These are phyloP conservation scores for Diaporthe aspalathi DNA, from an alignment of 2,329 filamentous ascomycete species.

Conservation along the genomic window DNA sequence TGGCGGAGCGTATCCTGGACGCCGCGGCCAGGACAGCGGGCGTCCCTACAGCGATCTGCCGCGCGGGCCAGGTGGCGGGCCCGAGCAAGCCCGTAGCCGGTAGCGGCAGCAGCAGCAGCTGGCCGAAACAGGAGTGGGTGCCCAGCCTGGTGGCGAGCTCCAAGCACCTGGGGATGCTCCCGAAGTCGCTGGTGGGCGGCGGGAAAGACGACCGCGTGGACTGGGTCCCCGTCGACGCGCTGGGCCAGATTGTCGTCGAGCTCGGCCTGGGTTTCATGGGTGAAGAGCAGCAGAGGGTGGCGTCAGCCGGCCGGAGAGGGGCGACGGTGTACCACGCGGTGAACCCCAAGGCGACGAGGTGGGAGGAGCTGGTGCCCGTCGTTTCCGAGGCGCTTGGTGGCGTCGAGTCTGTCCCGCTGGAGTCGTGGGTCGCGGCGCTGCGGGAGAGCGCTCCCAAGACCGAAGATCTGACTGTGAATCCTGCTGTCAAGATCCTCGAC, in stretches of 20 bases:
- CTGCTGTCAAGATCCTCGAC: constrained; percentile 37
- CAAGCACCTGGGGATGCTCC: no score
- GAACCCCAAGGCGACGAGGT: constrained; percentile 56
- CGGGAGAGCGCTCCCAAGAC: constrained; percentile 53
- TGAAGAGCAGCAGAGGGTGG: constrained; percentile 36
- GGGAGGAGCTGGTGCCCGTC: constrained; percentile 54
- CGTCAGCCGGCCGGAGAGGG: constrained; percentile 46
- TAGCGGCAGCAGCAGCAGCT: no score
- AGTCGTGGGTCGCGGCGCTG: constrained; percentile 59
- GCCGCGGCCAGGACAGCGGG: constrained; percentile 49
- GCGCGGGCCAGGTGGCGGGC: no score
- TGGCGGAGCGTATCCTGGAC: constrained; percentile 56
- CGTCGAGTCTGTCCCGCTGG: constrained; percentile 53
- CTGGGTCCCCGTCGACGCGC: no score
- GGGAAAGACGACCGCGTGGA: no score
- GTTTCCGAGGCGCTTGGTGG: constrained; percentile 55
- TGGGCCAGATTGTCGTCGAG: no score
- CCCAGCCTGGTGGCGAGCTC: no score
- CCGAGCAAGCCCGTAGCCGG: no score
- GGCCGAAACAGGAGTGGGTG: no score
- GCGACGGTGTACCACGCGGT: constrained; percentile 56
- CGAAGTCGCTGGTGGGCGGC: no score
- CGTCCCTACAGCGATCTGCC: constrained; percentile 54
- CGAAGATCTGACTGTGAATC: constrained; percentile 43
- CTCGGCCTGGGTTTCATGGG: no score